A percentile compares a stretch with the other conserved stretches of the same genome.
These are phyloP conservation scores for Alternaria consortialis DNA, from an alignment of 2,329 filamentous ascomycete genomes.

Conservation along the genomic window DNA sequence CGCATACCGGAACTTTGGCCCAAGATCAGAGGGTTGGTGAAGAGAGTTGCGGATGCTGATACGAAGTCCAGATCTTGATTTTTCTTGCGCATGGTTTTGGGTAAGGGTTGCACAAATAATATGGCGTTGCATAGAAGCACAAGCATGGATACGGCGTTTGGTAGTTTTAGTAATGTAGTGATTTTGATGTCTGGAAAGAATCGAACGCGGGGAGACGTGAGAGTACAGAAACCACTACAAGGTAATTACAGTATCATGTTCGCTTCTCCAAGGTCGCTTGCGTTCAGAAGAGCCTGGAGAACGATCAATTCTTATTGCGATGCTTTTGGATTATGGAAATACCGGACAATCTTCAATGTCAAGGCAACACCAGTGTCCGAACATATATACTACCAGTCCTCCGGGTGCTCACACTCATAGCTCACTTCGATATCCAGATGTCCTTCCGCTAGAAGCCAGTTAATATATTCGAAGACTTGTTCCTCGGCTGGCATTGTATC, in stretches of 20 bases:
- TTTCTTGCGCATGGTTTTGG: neutral
- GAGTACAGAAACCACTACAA: neutral
- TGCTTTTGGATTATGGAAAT: neutral
- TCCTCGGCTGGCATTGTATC: neutral
- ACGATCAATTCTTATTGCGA: neutral
- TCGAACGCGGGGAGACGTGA: neutral
- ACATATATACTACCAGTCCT: too few species aligned
- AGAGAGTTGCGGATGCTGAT: slow-evolving; percentile 7
- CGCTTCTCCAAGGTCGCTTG: neutral
- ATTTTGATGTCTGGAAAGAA: neutral
- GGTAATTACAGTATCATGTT: neutral
- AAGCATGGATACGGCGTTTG: neutral
- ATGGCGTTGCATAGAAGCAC: neutral
- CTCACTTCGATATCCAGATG: neutral
- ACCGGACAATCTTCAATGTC: too few species aligned
- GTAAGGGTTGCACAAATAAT: neutral
- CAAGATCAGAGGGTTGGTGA: slow-evolving; percentile 23
- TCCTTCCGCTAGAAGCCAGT: neutral
- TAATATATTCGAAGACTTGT: neutral
- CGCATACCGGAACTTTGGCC: slow-evolving; percentile 36
- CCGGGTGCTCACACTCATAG: neutral
- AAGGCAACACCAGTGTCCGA: too few species aligned
- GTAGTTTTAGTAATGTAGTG: neutral
- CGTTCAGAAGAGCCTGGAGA: neutral
- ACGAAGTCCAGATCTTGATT: neutral